Percentiles rank a stretch among this genome's conserved stretches.
Conservation (phyloP, 768 basidiomycete genomes). For the Gymnopilus dilepis region DNA sequence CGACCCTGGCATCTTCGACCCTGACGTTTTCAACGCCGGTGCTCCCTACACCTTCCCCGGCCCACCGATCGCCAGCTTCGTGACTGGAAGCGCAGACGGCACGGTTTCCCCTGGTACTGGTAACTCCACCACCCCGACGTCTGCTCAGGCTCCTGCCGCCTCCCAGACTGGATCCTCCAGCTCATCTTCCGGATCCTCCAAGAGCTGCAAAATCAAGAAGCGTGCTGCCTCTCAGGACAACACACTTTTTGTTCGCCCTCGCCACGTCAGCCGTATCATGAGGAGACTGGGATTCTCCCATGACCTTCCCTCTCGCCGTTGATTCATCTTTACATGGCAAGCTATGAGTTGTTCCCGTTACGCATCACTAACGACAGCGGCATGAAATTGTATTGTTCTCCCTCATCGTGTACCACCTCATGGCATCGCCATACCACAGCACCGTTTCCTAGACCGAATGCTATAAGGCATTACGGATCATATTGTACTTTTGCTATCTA, state of each 20-base stretch:
- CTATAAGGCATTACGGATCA: neutral
- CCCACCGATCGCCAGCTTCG: conserved; percentile 50
- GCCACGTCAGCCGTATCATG: conserved; percentile 41
- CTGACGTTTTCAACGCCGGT: conserved; percentile 41
- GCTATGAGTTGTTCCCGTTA: no score
- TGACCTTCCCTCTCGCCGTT: neutral
- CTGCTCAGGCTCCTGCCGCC: conserved; percentile 3
- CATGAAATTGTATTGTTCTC: conserved; percentile 11
- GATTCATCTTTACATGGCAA: neutral
- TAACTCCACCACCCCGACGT: conserved; percentile 10
- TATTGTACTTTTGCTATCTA: neutral
- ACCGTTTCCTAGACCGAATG: no score
- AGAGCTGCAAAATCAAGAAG: conserved; percentile 28
- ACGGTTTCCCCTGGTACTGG: conserved; percentile 1
- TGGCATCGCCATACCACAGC: no score
- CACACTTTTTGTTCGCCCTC: conserved; percentile 26
- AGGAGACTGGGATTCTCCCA: conserved; percentile 29
- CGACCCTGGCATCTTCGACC: conserved; percentile 74
- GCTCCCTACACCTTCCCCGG: conserved; percentile 54
- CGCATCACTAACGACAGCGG: no score
- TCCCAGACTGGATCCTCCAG: neutral
- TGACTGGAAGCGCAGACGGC: conserved; percentile 24
- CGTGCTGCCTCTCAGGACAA: conserved; percentile 12
- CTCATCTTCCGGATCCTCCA: conserved; percentile 8
- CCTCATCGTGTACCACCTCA: neutral